Evolutionary conservation across 345 rosid species (phyloP), one percentile per base, ranked within the genome.

Genomic region (Cardiospermum halicacabum): DNA sequence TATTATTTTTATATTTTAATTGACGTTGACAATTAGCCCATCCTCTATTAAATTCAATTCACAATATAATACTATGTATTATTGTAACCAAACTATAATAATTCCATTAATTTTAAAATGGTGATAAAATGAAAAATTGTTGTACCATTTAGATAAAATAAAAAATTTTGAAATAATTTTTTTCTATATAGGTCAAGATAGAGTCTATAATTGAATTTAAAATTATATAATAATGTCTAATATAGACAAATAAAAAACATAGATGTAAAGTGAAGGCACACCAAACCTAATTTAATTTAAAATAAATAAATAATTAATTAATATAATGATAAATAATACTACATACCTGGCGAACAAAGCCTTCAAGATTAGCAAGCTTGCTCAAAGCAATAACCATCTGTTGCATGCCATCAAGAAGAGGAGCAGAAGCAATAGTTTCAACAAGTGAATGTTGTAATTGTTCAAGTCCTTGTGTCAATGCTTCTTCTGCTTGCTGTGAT

Each of bases 401-500:
- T 65, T 91, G 97, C 96, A 94, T 85, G 31, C 89, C 93, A 7
- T 91, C 97, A 3, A 79, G 11, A 62, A 67, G 75, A 0, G 84
- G 78, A 2, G 84, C 85, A 3, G 79, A 74, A 0, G 89, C 91
- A 7, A 94, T 69, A 69, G 97, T 91, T 64, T 91, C 93, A 25
- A 84, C 76, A 1, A 94, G 91, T 45, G 99, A 94, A 54, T 94
- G 97, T 13, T 94, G 97, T 49, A 94, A 91, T 77, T 89, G 97
- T 3, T 94, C 97, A 0, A 82, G 78, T 64, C 97, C 99, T 68
- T 91, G 99, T 11, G 82, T 79, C 55, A 94, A 87, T 19, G 99
- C 99, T 51, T 91, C 99, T 72, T 94, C 99, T 15, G 99, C 97
- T 71, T 91, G 95, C 56, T 89, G 95, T 22, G 97, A 84, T 1